Evolutionary conservation across 2,329 filamentous ascomycete species (phyloP).

Genomic region (Triangularia setosa): DNA sequence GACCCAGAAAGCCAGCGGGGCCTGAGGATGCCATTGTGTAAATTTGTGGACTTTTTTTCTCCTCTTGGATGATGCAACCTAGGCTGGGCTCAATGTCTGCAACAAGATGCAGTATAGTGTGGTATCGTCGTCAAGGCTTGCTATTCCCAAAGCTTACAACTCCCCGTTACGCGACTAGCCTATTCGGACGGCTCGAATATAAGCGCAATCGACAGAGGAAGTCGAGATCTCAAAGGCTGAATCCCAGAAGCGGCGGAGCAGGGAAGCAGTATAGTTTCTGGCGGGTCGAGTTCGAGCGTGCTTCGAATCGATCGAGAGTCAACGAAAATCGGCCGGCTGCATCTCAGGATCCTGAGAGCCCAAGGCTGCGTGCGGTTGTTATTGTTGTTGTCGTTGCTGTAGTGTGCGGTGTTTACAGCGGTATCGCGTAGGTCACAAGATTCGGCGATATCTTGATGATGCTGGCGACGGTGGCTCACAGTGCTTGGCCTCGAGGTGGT

Average conservation of each 20-base stretch:
- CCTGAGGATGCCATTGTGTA: slow-evolving; percentile 52
- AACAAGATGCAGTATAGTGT: not conserved
- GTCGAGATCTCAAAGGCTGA: not conserved
- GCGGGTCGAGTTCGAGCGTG: not conserved
- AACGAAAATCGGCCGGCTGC: slow-evolving; percentile 1
- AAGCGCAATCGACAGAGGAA: not conserved
- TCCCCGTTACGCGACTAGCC: not conserved
- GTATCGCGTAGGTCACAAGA: not conserved
- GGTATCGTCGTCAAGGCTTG: not conserved
- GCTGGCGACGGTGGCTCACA: not conserved
- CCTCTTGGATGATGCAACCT: not conserved
- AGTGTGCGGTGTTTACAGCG: not conserved
- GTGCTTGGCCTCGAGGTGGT: not conserved
- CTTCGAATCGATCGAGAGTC: not conserved
- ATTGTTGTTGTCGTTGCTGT: no score
- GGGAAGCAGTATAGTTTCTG: not conserved
- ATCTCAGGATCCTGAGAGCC: not conserved
- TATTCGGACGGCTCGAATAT: not conserved
- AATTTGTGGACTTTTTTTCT: not conserved
- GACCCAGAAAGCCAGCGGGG: slow-evolving; percentile 57
- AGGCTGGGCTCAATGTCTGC: not conserved
- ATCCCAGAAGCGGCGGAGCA: not conserved
- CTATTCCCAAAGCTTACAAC: not conserved
- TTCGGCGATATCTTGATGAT: not conserved
- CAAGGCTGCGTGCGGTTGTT: not conserved